Base-by-base conservation (phyloP, 177 flowering plant genomes). In the Vitis hybrid region DNA sequence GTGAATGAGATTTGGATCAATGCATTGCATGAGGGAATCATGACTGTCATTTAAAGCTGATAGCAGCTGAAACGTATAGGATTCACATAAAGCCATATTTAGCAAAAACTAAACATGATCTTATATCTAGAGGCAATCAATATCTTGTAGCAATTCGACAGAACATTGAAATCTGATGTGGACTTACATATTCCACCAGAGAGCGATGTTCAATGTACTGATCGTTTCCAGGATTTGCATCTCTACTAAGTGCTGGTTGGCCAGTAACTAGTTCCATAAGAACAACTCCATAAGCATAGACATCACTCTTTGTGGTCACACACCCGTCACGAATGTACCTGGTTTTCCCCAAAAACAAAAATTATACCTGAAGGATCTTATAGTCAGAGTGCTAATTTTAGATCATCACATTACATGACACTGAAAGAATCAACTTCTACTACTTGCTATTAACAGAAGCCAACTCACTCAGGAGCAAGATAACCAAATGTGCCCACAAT, bases 401-500 rank as follows among this genome's bases (percentile, higher is more conserved):
- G 30, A 26, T 26, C 30, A 26, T 26, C 30, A 26, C 30, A 26
- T 26, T 26, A 26, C 30, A 26, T 26, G 30, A 26, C 30, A 26
- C 30, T 26, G 30, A 26, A 26, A 26, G 30, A 26, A 26, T 26
- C 30, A 26, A 26, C 5, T 26, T 26, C 30, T 26, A 26, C 30
- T 12, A 55, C 7, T 54, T 17, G 66, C 50, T 4, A 19, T 18
- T 50, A 50, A 21, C 19, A 19, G 21, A 11, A 64, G 21, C 5
- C 8, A 26, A 67, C 83, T 48, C 68, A 82, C 86, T 82, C 85
- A 21, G 85, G 83, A 66, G 83, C 78, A 70, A 82, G 83, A 71
- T 80, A 82, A 52, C 85, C 83, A 71, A 80, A 74, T 67, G 86
- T 81, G 49, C 86, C 86, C 52, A 77, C 82, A 49, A 79, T 68